Evolutionary conservation across 331 rosid genomes (phyloP).

Genomic region (Arachis monticola): DNA sequence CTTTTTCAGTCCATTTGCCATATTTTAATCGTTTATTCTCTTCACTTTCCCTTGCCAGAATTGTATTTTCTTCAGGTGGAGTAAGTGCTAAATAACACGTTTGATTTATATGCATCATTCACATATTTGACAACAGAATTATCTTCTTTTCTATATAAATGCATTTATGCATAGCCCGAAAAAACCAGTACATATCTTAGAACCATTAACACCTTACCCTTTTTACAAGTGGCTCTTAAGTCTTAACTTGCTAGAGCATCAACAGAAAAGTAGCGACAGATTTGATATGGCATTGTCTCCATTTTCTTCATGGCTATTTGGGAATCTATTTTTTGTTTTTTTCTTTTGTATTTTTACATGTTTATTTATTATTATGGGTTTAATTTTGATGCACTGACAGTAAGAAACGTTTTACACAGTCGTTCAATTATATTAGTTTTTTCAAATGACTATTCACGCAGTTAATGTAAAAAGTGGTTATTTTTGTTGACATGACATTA

Average conservation of each 20-base stretch:
- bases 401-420: too few relatives aligned
- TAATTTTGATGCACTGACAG: too few relatives aligned
- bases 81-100: conserved; percentile 35
- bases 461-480: too few relatives aligned
- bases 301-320: conserved; percentile 15
- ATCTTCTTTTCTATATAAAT: conserved; percentile 18
- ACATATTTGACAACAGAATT: conserved; percentile 20
- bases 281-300: conserved; percentile 31
- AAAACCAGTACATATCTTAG: conserved; percentile 7
- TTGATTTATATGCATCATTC: neutral
- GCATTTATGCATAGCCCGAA: conserved; percentile 12
- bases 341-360: neutral
- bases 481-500: too few relatives aligned
- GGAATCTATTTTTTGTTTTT: conserved; percentile 44
- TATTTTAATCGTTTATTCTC: conserved; percentile 33
- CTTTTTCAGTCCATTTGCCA: neutral
- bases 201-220: conserved; percentile 28
- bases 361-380: conserved; percentile 9
- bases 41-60: neutral
- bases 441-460: too few relatives aligned
- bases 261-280: conserved; percentile 39
- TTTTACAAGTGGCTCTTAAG: conserved; percentile 28
- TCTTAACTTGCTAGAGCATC: conserved; percentile 41
- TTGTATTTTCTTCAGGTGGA: conserved; percentile 2
- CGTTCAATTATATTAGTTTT: too few relatives aligned